A percentile compares a stretch with the other conserved stretches of the same genome.
Evolutionary conservation across 176 grass and related monocot genomes (phyloP).

Genomic region (Thalia dealbata): DNA sequence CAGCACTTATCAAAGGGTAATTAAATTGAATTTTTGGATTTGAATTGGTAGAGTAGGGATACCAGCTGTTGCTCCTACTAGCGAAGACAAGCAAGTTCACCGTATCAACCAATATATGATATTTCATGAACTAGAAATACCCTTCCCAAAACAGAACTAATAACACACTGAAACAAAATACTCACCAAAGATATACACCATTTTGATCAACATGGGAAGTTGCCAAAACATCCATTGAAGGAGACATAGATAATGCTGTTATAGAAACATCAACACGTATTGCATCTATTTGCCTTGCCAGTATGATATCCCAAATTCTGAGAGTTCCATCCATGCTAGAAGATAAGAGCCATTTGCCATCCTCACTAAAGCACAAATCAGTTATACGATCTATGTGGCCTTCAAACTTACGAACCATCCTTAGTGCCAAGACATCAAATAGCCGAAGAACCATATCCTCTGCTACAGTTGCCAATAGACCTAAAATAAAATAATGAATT

Average conservation of each 20-base stretch:
- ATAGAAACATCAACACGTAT: conserved; percentile 69
- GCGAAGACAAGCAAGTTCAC: too few relatives aligned
- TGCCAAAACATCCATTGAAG: conserved; percentile 88
- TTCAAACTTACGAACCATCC: conserved; percentile 84
- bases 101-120: too few relatives aligned
- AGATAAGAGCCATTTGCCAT: conserved; percentile 91
- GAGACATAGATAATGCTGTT: conserved; percentile 72
- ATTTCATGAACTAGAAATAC: not conserved
- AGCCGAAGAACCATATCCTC: conserved; percentile 74
- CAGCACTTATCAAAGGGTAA: too few relatives aligned
- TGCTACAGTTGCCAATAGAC: conserved; percentile 66
- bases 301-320: conserved; percentile 94
- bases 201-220: conserved; percentile 97
- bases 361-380: conserved; percentile 87
- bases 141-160: not conserved
- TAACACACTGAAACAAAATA: conserved; percentile 10
- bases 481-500: conserved; percentile 26
- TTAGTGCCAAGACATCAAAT: conserved; percentile 54
- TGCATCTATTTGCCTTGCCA: conserved; percentile 90
- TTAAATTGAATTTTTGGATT: too few relatives aligned
- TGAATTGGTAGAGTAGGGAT: too few relatives aligned
- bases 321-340: conserved; percentile 95
- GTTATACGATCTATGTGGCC: conserved; percentile 81
- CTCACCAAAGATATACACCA: conserved; percentile 94
- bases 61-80: too few relatives aligned